Evolutionary conservation across 2,329 filamentous ascomycete species (phyloP).

Genomic region (Drechslerella coelobrocha): DNA sequence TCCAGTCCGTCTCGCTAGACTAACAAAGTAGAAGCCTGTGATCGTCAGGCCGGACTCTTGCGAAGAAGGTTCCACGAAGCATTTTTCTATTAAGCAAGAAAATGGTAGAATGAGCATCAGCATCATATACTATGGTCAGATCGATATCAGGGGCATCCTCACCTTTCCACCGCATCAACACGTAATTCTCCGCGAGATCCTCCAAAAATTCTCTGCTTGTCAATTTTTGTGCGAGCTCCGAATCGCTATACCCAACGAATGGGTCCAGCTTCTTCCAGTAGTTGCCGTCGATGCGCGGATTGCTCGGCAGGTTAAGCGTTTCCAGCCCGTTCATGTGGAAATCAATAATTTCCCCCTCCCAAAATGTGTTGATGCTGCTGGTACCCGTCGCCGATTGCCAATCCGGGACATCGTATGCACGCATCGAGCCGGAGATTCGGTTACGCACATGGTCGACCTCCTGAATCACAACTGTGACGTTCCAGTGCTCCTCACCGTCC

Average conservation of each 20-base stretch:
- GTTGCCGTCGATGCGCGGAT: constrained; percentile 55
- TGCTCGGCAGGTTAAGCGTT: constrained; percentile 60
- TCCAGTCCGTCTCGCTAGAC: constrained; percentile 61
- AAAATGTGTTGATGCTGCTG: constrained; percentile 69
- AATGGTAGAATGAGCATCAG: constrained; percentile 54
- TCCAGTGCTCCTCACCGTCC: constrained; percentile 67
- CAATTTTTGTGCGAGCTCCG: constrained; percentile 60
- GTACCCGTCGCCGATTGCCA: constrained; percentile 53
- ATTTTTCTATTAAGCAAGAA: constrained; percentile 55
- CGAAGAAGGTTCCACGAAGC: constrained; percentile 55
- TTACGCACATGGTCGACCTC: constrained; percentile 67
- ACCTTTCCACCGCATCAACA: constrained; percentile 67
- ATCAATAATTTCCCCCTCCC: constrained; percentile 74
- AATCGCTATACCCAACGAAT: constrained; percentile 59
- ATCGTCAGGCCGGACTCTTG: constrained; percentile 63
- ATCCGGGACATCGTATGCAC: constrained; percentile 71
- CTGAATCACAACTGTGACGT: constrained; percentile 71
- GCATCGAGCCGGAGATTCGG: constrained; percentile 72
- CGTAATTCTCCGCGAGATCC: constrained; percentile 61
- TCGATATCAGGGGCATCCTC: constrained; percentile 56
- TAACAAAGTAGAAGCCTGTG: constrained; percentile 65
- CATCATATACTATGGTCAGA: constrained; percentile 2
- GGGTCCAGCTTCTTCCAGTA: constrained; percentile 56
- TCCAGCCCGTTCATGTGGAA: constrained; percentile 60
- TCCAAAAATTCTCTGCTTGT: constrained; percentile 59